Evolutionary conservation across 805 yeast genomes (phyloP), one percentile per base, ranked within the genome.

Genomic region (Wickerhamiella dianesei): DNA sequence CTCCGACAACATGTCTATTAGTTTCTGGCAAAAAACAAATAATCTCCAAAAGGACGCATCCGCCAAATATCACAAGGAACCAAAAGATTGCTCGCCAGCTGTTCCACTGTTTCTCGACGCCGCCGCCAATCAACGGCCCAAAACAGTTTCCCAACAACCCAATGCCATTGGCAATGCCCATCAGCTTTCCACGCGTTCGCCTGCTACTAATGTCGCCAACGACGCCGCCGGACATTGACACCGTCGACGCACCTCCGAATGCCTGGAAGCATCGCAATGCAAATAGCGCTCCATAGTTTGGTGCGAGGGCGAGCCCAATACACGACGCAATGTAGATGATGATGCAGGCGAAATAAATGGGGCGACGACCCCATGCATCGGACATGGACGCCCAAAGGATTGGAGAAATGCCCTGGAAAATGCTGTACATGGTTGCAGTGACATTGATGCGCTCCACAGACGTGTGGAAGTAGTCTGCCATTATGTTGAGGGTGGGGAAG

Each of bases 381-480:
- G 89, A 82, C 19, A 83, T 55, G 3, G 77, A 70, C 0, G 85
- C 80, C 59, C 79, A 70, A 14, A 84, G 59, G 1, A 82, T 71
- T 0, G 96, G 96, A 0, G 82, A 64, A 0, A 83, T 48, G 1
- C 94, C 95, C 63, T 86, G 96, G 46, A 81, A 72, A 9, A 83
- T 60, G 44, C 82, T 71, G 56, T 85, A 86, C 0, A 83, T 79
- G 1, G 86, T 87, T 35, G 87, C 80, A 0, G 94, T 76, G 14
- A 82, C 56, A 57, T 85, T 82, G 46, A 79, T 76, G 46, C 69
- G 64, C 45, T 76, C 80, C 42, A 75, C 75, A 2, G 77, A 56
- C 3, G 80, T 73, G 41, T 70, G 43, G 55, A 86, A 82, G 22
- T 75, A 62, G 0, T 60, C 52, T 43, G 77, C 75, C 6, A 87